Conservation (phyloP, 2,329 filamentous ascomycete genomes). For the Scedosporium dehoogii region DNA sequence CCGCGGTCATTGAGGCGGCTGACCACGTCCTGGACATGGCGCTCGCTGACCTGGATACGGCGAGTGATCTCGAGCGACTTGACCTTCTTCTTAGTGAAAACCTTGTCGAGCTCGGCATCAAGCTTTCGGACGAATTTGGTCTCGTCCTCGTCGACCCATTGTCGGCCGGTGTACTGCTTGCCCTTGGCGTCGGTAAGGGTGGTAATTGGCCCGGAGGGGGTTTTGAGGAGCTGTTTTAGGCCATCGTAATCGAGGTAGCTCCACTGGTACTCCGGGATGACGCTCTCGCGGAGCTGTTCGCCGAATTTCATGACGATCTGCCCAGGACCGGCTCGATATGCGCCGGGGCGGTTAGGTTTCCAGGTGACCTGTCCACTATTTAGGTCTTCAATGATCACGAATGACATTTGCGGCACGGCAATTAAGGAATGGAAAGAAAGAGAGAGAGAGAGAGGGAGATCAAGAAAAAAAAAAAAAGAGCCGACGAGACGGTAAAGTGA, state of each 20-base stretch:
- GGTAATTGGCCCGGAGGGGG: constrained; percentile 43
- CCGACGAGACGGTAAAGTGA: neutral
- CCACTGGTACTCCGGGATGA: constrained; percentile 96
- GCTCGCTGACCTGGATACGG: constrained; percentile 77
- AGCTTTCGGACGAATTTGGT: constrained; percentile 76
- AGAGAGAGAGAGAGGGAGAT: neutral
- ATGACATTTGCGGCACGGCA: constrained; percentile 17
- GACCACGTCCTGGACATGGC: constrained; percentile 83
- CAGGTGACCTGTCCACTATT: constrained; percentile 31
- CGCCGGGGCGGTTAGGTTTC: constrained; percentile 22
- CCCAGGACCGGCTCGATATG: constrained; percentile 34
- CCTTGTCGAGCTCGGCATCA: constrained; percentile 90
- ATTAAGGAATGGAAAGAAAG: neutral
- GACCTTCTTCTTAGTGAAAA: constrained; percentile 93
- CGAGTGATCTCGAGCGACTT: constrained; percentile 94
- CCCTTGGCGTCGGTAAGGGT: constrained; percentile 18
- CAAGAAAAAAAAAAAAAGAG: neutral
- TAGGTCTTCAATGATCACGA: constrained; percentile 45
- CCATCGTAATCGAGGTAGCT: constrained; percentile 98
- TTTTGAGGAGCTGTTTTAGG: constrained; percentile 79
- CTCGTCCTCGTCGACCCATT: constrained; percentile 91
- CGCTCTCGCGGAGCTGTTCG: constrained; percentile 88
- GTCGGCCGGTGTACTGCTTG: constrained; percentile 35
- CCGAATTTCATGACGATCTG: constrained; percentile 73
- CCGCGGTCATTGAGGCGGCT: constrained; percentile 58